Conservation (phyloP, 2,329 filamentous ascomycete genomes). For the Aureobasidium namibiae region DNA sequence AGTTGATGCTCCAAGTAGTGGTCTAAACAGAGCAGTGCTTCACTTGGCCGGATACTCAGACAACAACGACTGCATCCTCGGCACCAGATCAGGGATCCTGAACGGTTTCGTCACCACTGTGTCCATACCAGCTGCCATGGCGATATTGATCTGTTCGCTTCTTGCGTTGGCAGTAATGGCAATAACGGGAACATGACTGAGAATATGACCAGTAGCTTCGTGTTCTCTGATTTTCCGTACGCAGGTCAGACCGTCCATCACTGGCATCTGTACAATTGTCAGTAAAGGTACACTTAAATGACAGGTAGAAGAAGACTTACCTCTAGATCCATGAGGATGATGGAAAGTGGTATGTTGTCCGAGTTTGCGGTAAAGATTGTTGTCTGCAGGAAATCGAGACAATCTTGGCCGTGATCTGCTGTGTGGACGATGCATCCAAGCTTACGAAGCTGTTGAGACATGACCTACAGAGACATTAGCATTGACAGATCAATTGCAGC, state of each 20-base stretch:
- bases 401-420: slow-evolving; percentile 22
- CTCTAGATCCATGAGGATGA: slow-evolving; percentile 24
- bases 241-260: slow-evolving; percentile 24
- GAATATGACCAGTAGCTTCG: slow-evolving; percentile 15
- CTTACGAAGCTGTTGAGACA: slow-evolving; percentile 21
- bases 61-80: slow-evolving; percentile 24
- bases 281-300: neutral
- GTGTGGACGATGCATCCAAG: slow-evolving; percentile 22
- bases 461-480: slow-evolving; percentile 8
- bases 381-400: slow-evolving; percentile 19
- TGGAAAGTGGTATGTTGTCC: slow-evolving; percentile 14
- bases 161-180: slow-evolving; percentile 25
- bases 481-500: neutral
- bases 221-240: slow-evolving; percentile 20
- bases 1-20: no score
- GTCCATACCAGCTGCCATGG: slow-evolving; percentile 22
- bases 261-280: slow-evolving; percentile 20
- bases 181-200: slow-evolving; percentile 20
- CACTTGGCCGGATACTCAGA: neutral
- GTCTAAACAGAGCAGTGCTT: neutral
- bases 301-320: neutral
- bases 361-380: slow-evolving; percentile 15
- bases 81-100: slow-evolving; percentile 26
- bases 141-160: slow-evolving; percentile 20
- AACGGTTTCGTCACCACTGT: slow-evolving; percentile 28